Percentiles rank a stretch among this genome's conserved stretches.
phyloP scores from a whole-genome alignment of 805 yeast genomes.

The Wickerhamiella qilinensis region DNA sequence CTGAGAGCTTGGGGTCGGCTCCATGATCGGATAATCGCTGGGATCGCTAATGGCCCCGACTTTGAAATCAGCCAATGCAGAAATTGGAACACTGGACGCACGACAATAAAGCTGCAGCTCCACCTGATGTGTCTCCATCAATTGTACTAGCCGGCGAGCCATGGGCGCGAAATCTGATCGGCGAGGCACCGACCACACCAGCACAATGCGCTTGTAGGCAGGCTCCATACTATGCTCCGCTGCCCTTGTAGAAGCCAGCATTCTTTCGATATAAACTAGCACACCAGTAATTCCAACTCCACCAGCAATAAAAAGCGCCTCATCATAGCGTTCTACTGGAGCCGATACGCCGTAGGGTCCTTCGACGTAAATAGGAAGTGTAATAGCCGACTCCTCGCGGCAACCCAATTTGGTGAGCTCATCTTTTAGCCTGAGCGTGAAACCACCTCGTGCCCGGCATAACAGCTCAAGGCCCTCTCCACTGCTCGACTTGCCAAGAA shows the following conservation, averaged over 20 bases:
- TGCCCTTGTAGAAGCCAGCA: constrained; percentile 13
- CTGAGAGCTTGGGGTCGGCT: neutral
- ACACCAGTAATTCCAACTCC: constrained; percentile 52
- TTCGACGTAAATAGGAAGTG: constrained; percentile 33
- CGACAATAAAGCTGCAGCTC: constrained; percentile 9
- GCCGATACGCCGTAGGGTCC: constrained; percentile 42
- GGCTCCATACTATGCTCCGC: constrained; percentile 2
- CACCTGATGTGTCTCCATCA: constrained; percentile 8
- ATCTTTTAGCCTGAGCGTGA: constrained; percentile 28
- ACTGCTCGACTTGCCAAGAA: constrained; percentile 26
- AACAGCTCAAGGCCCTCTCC: constrained; percentile 32
- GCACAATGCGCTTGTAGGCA: constrained; percentile 6
- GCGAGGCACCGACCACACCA: constrained; percentile 17
- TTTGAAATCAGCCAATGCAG: neutral
- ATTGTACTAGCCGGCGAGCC: constrained; percentile 8
- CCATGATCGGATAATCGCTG: neutral
- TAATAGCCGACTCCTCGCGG: constrained; percentile 20
- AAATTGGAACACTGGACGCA: neutral
- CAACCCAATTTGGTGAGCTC: constrained; percentile 21
- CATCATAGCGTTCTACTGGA: constrained; percentile 33
- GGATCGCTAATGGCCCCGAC: neutral
- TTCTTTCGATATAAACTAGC: constrained; percentile 28
- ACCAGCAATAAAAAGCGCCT: constrained; percentile 40
- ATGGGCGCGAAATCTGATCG: constrained; percentile 17
- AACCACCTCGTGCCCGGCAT: constrained; percentile 37